Conservation (phyloP, 2,329 filamentous ascomycete genomes). For the Fusarium sp. region DNA sequence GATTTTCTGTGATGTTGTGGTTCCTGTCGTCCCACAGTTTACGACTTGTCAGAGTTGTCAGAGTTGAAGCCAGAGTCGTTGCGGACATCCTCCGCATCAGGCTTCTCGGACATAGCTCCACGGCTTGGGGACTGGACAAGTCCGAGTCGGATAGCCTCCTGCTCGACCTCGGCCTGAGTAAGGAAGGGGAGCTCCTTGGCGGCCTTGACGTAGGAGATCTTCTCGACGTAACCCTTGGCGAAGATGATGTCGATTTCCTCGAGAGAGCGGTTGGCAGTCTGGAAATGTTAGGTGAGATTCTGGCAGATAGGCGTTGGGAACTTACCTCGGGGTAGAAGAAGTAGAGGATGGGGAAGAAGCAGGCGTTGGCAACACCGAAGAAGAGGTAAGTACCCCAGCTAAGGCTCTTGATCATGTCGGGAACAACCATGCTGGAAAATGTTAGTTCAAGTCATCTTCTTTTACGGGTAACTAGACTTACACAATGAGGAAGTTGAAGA, state of each 20-base stretch:
- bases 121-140: constrained; percentile 27
- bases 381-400: constrained; percentile 63
- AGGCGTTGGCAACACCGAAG: constrained; percentile 65
- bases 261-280: constrained; percentile 56
- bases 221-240: constrained; percentile 69
- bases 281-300: background rate
- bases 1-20: background rate
- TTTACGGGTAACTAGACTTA: background rate
- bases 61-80: constrained; percentile 36
- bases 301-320: rapidly evolving
- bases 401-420: constrained; percentile 70
- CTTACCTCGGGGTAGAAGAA: constrained; percentile 57
- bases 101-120: constrained; percentile 38
- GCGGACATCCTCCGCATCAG: constrained; percentile 23
- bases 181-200: constrained; percentile 68
- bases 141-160: constrained; percentile 51
- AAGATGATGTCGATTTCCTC: constrained; percentile 72
- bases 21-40: background rate
- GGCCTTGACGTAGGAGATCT: constrained; percentile 70
- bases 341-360: constrained; percentile 64
- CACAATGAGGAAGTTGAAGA: constrained; percentile 62
- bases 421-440: constrained; percentile 64
- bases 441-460: background rate
- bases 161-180: constrained; percentile 63
- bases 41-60: constrained; percentile 38